Conservation (phyloP, 768 basidiomycete species). For the Cyathus striatus region DNA sequence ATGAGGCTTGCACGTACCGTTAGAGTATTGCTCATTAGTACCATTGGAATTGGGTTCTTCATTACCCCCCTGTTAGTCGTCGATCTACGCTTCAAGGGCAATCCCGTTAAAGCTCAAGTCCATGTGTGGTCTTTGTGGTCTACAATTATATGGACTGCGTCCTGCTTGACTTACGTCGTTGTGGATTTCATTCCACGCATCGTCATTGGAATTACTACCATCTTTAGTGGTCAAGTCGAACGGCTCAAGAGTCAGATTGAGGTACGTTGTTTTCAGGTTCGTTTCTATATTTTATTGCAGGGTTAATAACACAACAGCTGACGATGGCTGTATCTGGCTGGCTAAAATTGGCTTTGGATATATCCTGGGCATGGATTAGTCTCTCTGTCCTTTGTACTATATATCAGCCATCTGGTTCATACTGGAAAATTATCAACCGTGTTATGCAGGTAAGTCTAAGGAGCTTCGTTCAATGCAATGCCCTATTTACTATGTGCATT, state of each 20-base stretch:
- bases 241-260: slow-evolving; percentile 64
- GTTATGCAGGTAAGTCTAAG: slow-evolving; percentile 54
- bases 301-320: slow-evolving; percentile 37
- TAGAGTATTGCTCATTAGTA: slow-evolving; percentile 52
- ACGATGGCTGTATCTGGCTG: slow-evolving; percentile 64
- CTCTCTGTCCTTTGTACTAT: slow-evolving; percentile 56
- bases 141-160: slow-evolving; percentile 60
- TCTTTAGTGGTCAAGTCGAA: slow-evolving; percentile 61
- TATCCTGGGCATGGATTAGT: slow-evolving; percentile 71
- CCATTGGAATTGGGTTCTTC: slow-evolving; percentile 57
- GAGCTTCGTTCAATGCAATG: background rate
- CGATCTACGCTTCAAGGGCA: slow-evolving; percentile 51
- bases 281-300: background rate
- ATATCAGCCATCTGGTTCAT: slow-evolving; percentile 55
- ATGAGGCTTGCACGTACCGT: slow-evolving; percentile 60
- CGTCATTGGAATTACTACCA: slow-evolving; percentile 45
- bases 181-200: slow-evolving; percentile 60
- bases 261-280: slow-evolving; percentile 28
- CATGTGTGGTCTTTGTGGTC: slow-evolving; percentile 66
- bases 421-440: slow-evolving; percentile 67
- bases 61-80: slow-evolving; percentile 70
- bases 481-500: slow-evolving; percentile 1
- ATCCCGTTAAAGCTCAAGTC: slow-evolving; percentile 46
- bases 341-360: slow-evolving; percentile 65
- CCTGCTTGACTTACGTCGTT: slow-evolving; percentile 54